Percentiles rank a stretch among this genome's conserved stretches.
Conservation (phyloP, 352 stramenopile species). For the Globisporangium iwayamae region DNA sequence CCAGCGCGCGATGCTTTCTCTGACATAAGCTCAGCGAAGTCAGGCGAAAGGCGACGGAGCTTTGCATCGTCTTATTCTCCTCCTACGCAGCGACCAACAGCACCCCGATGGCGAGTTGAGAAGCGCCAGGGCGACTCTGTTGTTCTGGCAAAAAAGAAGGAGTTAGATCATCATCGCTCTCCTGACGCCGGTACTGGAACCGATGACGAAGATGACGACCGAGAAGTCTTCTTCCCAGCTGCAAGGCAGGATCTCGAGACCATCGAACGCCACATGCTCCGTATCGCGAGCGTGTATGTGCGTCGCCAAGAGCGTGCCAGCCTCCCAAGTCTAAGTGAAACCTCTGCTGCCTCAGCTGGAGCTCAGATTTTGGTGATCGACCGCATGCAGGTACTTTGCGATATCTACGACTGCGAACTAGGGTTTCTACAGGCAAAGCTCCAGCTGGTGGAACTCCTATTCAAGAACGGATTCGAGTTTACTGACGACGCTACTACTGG, state of each 20-base stretch:
- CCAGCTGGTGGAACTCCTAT: slow-evolving; percentile 27
- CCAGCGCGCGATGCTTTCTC: too few relatives aligned
- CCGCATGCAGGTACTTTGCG: slow-evolving; percentile 46
- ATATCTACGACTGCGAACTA: slow-evolving; percentile 53
- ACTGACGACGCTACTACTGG: neutral
- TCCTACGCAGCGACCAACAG: neutral
- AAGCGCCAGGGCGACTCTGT: slow-evolving; percentile 22
- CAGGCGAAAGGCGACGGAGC: neutral
- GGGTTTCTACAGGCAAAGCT: slow-evolving; percentile 40
- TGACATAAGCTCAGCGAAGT: neutral
- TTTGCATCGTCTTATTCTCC: neutral
- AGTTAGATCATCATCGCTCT: neutral
- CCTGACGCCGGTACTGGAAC: neutral
- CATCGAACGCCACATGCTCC: slow-evolving; percentile 44
- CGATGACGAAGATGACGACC: neutral
- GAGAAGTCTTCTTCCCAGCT: slow-evolving; percentile 38
- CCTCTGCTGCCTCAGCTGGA: neutral
- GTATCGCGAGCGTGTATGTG: slow-evolving; percentile 43
- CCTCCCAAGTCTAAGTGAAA: slow-evolving; percentile 15
- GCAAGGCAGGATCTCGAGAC: slow-evolving; percentile 35
- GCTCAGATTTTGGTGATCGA: slow-evolving; percentile 33
- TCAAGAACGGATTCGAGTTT: slow-evolving; percentile 23
- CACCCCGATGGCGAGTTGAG: slow-evolving; percentile 5
- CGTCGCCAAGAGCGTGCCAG: slow-evolving; percentile 39
- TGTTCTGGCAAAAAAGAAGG: slow-evolving; percentile 11